These are phyloP conservation scores for Bacterosira constricta DNA, from an alignment of 108 stramenopile genomes.

Conservation along the genomic window DNA sequence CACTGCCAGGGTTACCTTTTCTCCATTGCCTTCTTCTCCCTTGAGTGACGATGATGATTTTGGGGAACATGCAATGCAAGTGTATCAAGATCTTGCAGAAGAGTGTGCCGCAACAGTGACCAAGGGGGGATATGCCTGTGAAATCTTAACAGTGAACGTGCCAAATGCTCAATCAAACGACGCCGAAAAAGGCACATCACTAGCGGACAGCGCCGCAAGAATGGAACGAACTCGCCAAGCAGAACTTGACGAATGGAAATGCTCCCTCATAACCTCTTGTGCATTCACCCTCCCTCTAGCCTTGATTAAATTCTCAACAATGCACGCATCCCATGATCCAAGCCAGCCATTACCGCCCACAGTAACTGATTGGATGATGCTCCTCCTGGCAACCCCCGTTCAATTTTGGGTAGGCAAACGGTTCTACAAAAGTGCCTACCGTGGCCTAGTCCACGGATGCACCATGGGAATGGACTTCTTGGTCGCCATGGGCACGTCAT, in stretches of 20 bases:
- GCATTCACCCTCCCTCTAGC: slow-evolving; percentile 63
- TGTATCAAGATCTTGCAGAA: slow-evolving; percentile 30
- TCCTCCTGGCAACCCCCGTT: slow-evolving; percentile 74
- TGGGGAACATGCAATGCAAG: slow-evolving; percentile 4
- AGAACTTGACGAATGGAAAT: slow-evolving; percentile 59
- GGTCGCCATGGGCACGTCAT: slow-evolving; percentile 90
- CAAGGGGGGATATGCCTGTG: slow-evolving; percentile 61
- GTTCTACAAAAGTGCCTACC: slow-evolving; percentile 84
- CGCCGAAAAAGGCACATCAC: slow-evolving; percentile 16
- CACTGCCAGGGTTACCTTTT: slow-evolving; percentile 46
- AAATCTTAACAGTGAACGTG: slow-evolving; percentile 30
- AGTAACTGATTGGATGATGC: slow-evolving; percentile 43
- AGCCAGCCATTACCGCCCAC: slow-evolving; percentile 7
- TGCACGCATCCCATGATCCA: slow-evolving; percentile 18
- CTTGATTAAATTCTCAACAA: slow-evolving; percentile 42
- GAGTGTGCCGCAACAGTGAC: slow-evolving; percentile 48
- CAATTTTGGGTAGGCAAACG: slow-evolving; percentile 89
- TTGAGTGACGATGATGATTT: not conserved
- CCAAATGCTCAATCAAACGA: not conserved
- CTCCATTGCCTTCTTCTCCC: not conserved
- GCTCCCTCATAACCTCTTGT: slow-evolving; percentile 37
- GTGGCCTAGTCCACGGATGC: slow-evolving; percentile 63
- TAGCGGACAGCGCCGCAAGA: slow-evolving; percentile 53
- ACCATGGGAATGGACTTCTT: slow-evolving; percentile 95
- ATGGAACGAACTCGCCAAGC: slow-evolving; percentile 51